Evolutionary conservation across 2,329 filamentous ascomycete species (phyloP), one percentile per base, ranked within the genome.

Genomic region (Colletotrichum somersetense): DNA sequence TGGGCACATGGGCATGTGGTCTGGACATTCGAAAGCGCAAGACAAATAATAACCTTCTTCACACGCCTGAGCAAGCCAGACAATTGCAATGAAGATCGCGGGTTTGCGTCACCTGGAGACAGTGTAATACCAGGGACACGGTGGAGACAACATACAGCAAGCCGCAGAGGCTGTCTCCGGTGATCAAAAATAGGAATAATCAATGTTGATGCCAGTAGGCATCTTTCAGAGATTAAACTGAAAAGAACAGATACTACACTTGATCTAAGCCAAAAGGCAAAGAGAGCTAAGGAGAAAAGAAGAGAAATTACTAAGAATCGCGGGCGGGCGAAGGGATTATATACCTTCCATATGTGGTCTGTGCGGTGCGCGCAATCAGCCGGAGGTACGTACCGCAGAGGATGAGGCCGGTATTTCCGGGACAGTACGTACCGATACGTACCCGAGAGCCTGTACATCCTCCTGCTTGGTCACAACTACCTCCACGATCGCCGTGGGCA

Each of bases 221-320:
- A 84, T 86, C 87, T 91, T 91, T 90, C 90, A 92, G 90, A 90
- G 89, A 92, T 92, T 92, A 92, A 92, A 91, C 91, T 92, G 89
- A 91, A 91, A 92, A 92, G 91, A 92, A 92, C 89, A 91, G 89
- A 91, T 91, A 91, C 90, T 91, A 91, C 89, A 91, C 89, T 91
- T 91, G 89, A 91, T 91, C 89, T 91, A 89, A 89, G 75, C 76
- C 75, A 72, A 68, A 74, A 74, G 73, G 73, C 81, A 82, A 83
- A 84, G 85, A 86, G 69, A 84, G 83, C 59, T 69, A 62, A 66
- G 35, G 62, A 59, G 46, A 74, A 71, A 62, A 64, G 42, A 7
- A 66, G n/a, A 81, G 84, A 83, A 84, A 11, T 1, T 30, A 2
- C 14, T 0, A 46, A 65, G 44, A 59, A 1, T 1, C 0, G 20